Conservation (phyloP, 495 filamentous ascomycete genomes). For the Penicillium riverlandense region DNA sequence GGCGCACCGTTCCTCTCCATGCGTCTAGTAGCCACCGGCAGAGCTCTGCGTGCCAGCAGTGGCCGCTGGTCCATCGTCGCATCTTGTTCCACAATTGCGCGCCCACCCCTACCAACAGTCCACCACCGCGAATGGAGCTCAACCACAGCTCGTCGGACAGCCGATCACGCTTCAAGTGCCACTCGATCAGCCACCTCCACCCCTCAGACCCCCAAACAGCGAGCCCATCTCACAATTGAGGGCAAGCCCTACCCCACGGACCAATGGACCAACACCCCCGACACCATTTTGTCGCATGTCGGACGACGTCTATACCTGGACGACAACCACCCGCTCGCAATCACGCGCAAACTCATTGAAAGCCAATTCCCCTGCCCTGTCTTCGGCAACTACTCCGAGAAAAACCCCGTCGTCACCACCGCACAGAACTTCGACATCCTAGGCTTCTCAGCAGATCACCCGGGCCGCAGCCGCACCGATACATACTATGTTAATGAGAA, state of each 20-base stretch:
- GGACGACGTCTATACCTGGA: slow-evolving; percentile 75
- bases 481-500: slow-evolving; percentile 91
- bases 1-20: slow-evolving; percentile 11
- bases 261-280: slow-evolving; percentile 77
- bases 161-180: slow-evolving; percentile 7
- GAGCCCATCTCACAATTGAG: slow-evolving; percentile 44
- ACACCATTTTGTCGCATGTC: slow-evolving; percentile 64
- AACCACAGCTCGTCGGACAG: slow-evolving; percentile 21
- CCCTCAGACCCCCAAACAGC: slow-evolving; percentile 7
- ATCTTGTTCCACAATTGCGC: slow-evolving; percentile 19
- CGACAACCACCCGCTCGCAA: slow-evolving; percentile 80
- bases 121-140: slow-evolving; percentile 26
- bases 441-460: slow-evolving; percentile 81
- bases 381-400: slow-evolving; percentile 68
- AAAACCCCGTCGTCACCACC: slow-evolving; percentile 80
- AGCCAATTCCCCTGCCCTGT: slow-evolving; percentile 69
- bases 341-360: slow-evolving; percentile 88
- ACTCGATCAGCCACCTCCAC: slow-evolving; percentile 2
- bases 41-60: slow-evolving; percentile 35
- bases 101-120: background rate
- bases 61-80: slow-evolving; percentile 31
- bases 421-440: slow-evolving; percentile 92
- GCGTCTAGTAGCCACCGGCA: slow-evolving; percentile 38
- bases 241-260: slow-evolving; percentile 60
- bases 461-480: slow-evolving; percentile 78